These are phyloP conservation scores for Saccharomycopsis guyanensis DNA, from an alignment of 805 yeast species.

Conservation along the genomic window DNA sequence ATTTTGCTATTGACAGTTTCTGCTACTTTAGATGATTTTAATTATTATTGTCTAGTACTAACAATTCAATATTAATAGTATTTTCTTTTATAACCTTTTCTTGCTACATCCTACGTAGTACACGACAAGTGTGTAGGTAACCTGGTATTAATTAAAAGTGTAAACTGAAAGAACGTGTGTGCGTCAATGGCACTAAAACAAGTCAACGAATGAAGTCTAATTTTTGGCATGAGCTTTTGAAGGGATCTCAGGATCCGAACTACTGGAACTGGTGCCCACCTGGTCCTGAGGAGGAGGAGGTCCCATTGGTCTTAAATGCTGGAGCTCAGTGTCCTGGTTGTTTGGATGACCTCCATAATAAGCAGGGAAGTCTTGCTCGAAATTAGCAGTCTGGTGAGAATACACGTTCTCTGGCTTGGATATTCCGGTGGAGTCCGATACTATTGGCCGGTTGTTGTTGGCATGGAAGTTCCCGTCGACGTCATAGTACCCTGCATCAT, in stretches of 20 bases:
- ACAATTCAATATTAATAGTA: too few species aligned
- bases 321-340: constrained; percentile 5
- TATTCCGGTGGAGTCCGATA: constrained; percentile 5
- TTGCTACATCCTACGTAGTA: too few species aligned
- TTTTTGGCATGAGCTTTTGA: not conserved
- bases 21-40: too few species aligned
- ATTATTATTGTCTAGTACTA: too few species aligned
- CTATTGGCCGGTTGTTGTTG: constrained; percentile 7
- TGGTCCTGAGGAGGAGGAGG: constrained; percentile 9
- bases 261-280: constrained; percentile 4
- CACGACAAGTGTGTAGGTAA: too few species aligned
- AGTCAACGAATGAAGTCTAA: not conserved
- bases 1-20: too few species aligned
- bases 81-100: too few species aligned
- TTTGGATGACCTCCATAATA: not conserved
- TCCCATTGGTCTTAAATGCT: constrained; percentile 10
- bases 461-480: constrained; percentile 43
- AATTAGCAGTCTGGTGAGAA: constrained; percentile 12
- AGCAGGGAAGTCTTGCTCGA: constrained; percentile 13
- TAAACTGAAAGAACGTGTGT: too few species aligned
- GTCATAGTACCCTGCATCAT: constrained; percentile 77
- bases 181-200: too few species aligned
- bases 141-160: too few species aligned
- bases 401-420: not conserved
- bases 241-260: constrained; percentile 1